Percentiles rank a stretch among this genome's conserved stretches.
These are phyloP conservation scores for Achlya hypogyna DNA, from an alignment of 352 stramenopile genomes.

Conservation along the genomic window DNA sequence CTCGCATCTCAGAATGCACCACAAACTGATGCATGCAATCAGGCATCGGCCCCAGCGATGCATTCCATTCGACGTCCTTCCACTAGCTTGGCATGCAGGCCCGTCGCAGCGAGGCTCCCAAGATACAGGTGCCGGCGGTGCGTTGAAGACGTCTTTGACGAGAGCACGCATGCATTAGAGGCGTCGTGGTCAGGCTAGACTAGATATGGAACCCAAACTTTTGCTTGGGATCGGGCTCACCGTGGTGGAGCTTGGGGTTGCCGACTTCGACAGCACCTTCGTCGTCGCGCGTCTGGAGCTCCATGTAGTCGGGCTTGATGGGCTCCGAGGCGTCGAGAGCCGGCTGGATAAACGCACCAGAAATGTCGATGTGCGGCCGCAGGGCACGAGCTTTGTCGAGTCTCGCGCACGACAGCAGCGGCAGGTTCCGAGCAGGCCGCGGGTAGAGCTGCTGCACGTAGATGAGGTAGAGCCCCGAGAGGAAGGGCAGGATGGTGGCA, in stretches of 20 bases:
- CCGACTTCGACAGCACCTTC: neutral
- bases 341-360: slow-evolving; percentile 62
- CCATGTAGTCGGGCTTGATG: slow-evolving; percentile 62
- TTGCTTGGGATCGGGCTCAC: neutral
- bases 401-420: slow-evolving; percentile 64
- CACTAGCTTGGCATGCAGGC: too few relatives aligned
- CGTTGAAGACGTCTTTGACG: neutral
- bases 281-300: slow-evolving; percentile 4
- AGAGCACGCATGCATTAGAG: neutral
- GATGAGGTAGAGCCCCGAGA: slow-evolving; percentile 57
- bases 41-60: too few relatives aligned
- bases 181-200: neutral
- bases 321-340: slow-evolving; percentile 44
- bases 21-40: too few relatives aligned
- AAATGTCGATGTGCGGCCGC: slow-evolving; percentile 39
- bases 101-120: too few relatives aligned
- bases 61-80: too few relatives aligned
- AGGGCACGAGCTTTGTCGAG: slow-evolving; percentile 47
- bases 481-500: slow-evolving; percentile 53
- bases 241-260: neutral
- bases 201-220: slow-evolving; percentile 4
- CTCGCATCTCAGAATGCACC: too few relatives aligned
- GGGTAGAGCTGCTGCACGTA: slow-evolving; percentile 63
- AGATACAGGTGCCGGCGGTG: too few relatives aligned
- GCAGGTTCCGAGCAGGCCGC: slow-evolving; percentile 53